phyloP scores from a whole-genome alignment of 805 yeast genomes.

The Ogataea paradorogensis region DNA sequence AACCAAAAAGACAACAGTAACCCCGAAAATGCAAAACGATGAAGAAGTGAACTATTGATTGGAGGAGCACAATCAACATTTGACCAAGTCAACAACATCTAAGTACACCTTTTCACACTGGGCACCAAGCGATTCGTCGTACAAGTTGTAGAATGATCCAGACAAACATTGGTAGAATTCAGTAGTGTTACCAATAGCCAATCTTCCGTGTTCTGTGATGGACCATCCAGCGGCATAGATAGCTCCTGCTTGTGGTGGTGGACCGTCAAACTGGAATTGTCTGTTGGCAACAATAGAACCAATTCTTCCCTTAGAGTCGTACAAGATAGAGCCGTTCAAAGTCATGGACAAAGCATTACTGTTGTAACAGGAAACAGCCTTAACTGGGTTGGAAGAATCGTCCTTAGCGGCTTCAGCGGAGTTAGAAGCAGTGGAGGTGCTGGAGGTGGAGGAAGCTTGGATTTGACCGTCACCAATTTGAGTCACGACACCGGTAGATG shows the following conservation, averaged over 20 bases:
- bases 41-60: slow-evolving; percentile 15
- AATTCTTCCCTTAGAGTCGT: slow-evolving; percentile 47
- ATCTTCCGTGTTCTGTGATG: slow-evolving; percentile 42
- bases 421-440: slow-evolving; percentile 20
- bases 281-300: slow-evolving; percentile 62
- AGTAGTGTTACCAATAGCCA: slow-evolving; percentile 49
- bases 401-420: slow-evolving; percentile 29
- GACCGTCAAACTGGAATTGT: slow-evolving; percentile 66
- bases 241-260: slow-evolving; percentile 62
- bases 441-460: slow-evolving; percentile 12
- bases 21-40: slow-evolving; percentile 15
- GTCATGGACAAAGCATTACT: slow-evolving; percentile 42
- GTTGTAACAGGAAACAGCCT: slow-evolving; percentile 36
- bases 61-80: slow-evolving; percentile 24
- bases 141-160: slow-evolving; percentile 58
- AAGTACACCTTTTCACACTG: slow-evolving; percentile 48
- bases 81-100: slow-evolving; percentile 43
- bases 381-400: slow-evolving; percentile 30
- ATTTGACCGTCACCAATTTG: slow-evolving; percentile 28
- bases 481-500: slow-evolving; percentile 34
- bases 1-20: slow-evolving; percentile 14
- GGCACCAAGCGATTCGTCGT: slow-evolving; percentile 45
- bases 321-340: slow-evolving; percentile 40
- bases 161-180: slow-evolving; percentile 54
- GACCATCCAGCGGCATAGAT: slow-evolving; percentile 54